Base-by-base conservation (phyloP, 2,329 filamentous ascomycete genomes). In the Colletotrichum siamense region DNA sequence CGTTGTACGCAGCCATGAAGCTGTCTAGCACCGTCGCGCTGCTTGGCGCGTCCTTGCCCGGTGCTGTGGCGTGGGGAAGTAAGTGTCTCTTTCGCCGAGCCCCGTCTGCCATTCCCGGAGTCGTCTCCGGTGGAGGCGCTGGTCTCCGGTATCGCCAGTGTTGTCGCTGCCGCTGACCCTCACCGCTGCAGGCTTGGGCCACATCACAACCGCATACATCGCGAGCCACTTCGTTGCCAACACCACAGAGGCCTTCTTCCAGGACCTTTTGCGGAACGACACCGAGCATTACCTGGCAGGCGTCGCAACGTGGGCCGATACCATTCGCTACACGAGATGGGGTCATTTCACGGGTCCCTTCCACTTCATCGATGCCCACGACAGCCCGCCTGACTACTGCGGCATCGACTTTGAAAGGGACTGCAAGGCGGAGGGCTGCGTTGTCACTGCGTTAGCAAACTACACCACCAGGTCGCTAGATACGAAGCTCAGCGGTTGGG, bases 281-380 rank as follows among this genome's bases (percentile, higher is more conserved):
- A 89, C 89, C 3, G 83, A 85, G 71, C 88, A 91, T 79, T 93
- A 93, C 80, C 87, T 94, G 30, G 92, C 92, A 64, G 88, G 88
- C 73, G 89, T 94, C 5, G 92, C 93, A 5, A 91, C 91, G 12
- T 94, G 93, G 93, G 92, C 92, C 34, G 92, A 94, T 84, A 92
- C 88, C 52, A 88, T 92, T 82, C 88, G 92, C 28, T 94, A 94
- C 84, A 93, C 91, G 9, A 88, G 89, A 82, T 92, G 90, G 86
- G 92, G 91, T 16, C 87, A 87, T 49, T 94, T 91, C 83, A 91
- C 90, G 10, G 90, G 88, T 78, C 89, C 88, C 39, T 93, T 93
- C 83, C 92, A 94, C 87, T 94, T 92, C 85, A 94, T 94, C 84
- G 92, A 94, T 82, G 92, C 92, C 75, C 89, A 93, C 80, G 92